A percentile compares a stretch with the other conserved stretches of the same genome.
These are phyloP conservation scores for Nicotiana tabacum DNA, from an alignment of 257 asterid genomes.

Conservation along the genomic window DNA sequence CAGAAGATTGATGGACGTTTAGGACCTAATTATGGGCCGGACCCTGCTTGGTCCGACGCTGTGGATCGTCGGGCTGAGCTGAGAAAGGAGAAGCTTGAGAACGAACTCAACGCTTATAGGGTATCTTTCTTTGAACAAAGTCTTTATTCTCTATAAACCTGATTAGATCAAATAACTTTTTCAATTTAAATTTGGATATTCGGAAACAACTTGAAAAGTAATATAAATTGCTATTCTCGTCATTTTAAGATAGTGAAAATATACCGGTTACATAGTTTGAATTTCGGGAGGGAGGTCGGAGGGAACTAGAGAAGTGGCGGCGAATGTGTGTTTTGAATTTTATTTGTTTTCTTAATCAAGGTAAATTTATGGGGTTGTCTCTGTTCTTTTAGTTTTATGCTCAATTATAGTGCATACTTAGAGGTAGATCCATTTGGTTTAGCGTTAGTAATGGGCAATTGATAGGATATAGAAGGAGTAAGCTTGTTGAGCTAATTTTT, in stretches of 20 bases:
- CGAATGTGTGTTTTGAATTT: background rate
- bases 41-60: slow-evolving; percentile 64
- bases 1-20: slow-evolving; percentile 66
- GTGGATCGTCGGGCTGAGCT: slow-evolving; percentile 78
- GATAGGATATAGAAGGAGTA: background rate
- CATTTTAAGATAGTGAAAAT: background rate
- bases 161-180: background rate
- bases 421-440: background rate
- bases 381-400: background rate
- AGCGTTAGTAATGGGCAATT: background rate
- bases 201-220: background rate
- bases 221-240: background rate
- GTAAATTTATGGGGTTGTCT: background rate
- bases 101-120: slow-evolving; percentile 85
- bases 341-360: background rate
- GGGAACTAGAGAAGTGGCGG: background rate
- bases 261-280: background rate
- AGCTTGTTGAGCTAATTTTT: background rate
- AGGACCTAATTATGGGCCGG: slow-evolving; percentile 63
- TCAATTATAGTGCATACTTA: background rate
- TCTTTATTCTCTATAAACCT: background rate
- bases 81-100: slow-evolving; percentile 86
- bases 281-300: background rate
- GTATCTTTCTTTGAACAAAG: slow-evolving; percentile 24
- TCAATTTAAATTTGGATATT: background rate